These are phyloP conservation scores for Crithidia bombi DNA, from an alignment of 208 protist species.

Conservation along the genomic window DNA sequence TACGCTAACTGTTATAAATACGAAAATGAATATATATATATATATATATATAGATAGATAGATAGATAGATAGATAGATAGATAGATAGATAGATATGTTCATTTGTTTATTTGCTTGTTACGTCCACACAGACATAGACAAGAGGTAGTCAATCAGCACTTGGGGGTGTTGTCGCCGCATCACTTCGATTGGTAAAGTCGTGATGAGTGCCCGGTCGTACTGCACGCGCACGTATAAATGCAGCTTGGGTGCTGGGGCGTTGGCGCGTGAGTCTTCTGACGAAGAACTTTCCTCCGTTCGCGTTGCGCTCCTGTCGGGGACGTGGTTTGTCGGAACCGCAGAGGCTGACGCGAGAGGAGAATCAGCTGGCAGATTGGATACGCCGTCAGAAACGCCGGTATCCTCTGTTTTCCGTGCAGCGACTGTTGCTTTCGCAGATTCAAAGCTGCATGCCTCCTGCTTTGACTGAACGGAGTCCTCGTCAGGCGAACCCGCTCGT, in stretches of 20 bases:
- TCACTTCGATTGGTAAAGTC: constrained; percentile 71
- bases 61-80: background rate
- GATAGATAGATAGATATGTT: background rate
- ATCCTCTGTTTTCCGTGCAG: background rate
- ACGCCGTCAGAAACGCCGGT: background rate
- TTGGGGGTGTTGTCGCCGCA: constrained; percentile 76
- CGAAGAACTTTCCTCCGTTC: background rate
- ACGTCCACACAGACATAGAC: constrained; percentile 69
- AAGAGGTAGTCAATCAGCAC: constrained; percentile 82
- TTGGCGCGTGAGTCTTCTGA: background rate
- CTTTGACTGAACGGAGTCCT: background rate
- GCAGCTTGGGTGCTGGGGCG: background rate
- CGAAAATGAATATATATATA: too few relatives aligned
- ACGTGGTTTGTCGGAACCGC: too few relatives aligned
- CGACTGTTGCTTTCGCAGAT: background rate
- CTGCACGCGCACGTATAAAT: constrained; percentile 76
- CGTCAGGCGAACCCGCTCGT: background rate
- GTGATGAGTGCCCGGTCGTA: constrained; percentile 66
- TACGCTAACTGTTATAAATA: too few relatives aligned
- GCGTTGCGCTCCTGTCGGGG: background rate
- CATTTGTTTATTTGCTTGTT: constrained; percentile 8
- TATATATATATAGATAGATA: background rate
- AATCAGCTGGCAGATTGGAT: too few relatives aligned
- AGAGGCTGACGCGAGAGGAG: too few relatives aligned
- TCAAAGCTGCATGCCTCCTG: background rate